Conservation (phyloP, 2,329 filamentous ascomycete species). For the Dendryphion nanum region DNA sequence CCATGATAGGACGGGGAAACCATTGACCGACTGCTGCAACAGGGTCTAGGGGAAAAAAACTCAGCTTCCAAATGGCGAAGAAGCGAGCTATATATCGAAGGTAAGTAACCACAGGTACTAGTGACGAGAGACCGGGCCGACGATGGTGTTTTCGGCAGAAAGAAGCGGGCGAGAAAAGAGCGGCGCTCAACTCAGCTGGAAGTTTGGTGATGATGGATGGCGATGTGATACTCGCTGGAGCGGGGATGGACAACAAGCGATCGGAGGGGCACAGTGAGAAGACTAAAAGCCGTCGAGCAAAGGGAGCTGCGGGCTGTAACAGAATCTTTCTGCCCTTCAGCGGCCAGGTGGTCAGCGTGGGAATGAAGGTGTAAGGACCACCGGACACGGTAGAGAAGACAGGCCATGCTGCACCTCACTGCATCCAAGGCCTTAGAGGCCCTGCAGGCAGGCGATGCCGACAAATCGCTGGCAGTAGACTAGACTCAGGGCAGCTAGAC, state of each 20-base stretch:
- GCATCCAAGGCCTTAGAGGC: constrained; percentile 15
- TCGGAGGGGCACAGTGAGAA: constrained; percentile 30
- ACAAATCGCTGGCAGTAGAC: no score
- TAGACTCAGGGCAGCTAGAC: not conserved
- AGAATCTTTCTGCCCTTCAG: constrained; percentile 30
- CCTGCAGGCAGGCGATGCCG: no score
- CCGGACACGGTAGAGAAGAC: constrained; percentile 20
- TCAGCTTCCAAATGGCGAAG: not conserved
- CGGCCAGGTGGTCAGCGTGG: constrained; percentile 36
- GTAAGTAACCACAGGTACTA: no score
- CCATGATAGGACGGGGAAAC: constrained; percentile 28
- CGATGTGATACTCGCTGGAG: no score
- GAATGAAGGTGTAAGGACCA: constrained; percentile 28
- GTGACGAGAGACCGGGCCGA: no score
- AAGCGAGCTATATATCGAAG: not conserved
- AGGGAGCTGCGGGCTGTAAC: constrained; percentile 17
- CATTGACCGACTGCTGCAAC: constrained; percentile 25
- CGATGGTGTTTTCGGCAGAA: not conserved
- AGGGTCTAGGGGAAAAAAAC: not conserved
- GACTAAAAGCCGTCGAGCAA: constrained; percentile 26
- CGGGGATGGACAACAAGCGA: constrained; percentile 16
- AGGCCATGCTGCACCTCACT: not conserved
- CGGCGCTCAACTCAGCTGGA: no score
- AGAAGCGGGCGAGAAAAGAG: not conserved
- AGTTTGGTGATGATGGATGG: constrained; percentile 26